A percentile compares a stretch with the other conserved stretches of the same genome.
Conservation (phyloP, 441 rosid genomes). For the Syzygium malaccense region DNA sequence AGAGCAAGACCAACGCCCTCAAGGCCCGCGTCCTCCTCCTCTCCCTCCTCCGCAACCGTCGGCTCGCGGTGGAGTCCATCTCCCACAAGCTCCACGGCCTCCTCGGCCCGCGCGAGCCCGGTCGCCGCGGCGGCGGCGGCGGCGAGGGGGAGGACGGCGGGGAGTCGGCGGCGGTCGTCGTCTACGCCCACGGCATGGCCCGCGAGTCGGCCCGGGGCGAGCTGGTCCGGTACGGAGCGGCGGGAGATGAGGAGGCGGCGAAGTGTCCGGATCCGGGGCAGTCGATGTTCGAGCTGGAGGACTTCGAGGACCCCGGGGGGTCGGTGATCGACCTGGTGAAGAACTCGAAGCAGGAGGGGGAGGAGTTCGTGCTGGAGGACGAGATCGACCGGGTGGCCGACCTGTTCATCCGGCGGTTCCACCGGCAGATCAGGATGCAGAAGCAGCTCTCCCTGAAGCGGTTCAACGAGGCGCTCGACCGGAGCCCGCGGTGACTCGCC, state of each 20-base stretch:
- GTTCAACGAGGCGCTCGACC: background rate
- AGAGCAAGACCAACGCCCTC: background rate
- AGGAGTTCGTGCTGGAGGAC: constrained; percentile 14
- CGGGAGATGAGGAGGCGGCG: background rate
- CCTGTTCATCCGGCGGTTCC: constrained; percentile 9
- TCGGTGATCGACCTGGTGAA: constrained; percentile 6
- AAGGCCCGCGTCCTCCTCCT: background rate
- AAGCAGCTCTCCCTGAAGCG: constrained; percentile 4
- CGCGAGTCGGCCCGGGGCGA: background rate
- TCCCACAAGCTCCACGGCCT: background rate
- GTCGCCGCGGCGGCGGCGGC: background rate
- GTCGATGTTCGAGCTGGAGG: constrained; percentile 2
- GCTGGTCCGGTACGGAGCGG: background rate
- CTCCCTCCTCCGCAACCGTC: constrained; percentile 7
- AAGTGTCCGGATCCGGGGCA: background rate
- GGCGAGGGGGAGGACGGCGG: background rate
- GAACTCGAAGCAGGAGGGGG: constrained; percentile 3
- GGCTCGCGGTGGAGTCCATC: background rate
- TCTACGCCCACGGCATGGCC: background rate
- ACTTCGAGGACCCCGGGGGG: background rate
- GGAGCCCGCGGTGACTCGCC: background rate
- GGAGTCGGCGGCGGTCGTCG: background rate
- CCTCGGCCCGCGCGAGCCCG: background rate
- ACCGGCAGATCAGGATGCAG: constrained; percentile 13
- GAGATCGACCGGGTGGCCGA: constrained; percentile 14